Evolutionary conservation across 306 rosid species (phyloP).

Genomic region (Herpetospermum pedunculosum): DNA sequence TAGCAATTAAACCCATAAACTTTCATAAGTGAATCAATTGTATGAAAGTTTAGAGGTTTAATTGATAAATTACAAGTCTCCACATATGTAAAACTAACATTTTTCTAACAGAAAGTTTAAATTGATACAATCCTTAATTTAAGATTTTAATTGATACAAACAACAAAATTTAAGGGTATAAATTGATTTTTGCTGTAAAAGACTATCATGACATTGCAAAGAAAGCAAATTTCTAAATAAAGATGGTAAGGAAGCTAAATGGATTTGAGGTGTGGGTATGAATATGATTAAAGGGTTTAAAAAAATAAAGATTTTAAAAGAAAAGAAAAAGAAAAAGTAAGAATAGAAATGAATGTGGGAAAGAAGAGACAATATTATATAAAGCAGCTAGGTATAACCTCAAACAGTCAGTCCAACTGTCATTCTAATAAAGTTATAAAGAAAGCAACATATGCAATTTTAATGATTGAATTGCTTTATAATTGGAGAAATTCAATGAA

Average conservation of each 20-base stretch:
- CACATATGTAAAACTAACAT: no score
- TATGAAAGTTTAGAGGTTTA: no score
- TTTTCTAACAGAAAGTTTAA: no score
- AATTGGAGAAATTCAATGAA: slow-evolving; percentile 8
- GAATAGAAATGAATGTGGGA: background rate
- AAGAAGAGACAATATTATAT: slow-evolving; percentile 8
- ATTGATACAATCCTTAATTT: no score
- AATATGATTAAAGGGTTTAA: background rate
- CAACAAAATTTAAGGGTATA: no score
- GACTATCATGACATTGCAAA: background rate
- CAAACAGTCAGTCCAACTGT: slow-evolving; percentile 4
- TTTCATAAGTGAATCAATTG: no score
- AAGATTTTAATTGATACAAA: no score
- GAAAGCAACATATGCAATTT: slow-evolving; percentile 1
- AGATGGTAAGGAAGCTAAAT: background rate
- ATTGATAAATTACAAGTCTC: no score
- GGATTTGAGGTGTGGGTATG: background rate
- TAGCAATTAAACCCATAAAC: no score
- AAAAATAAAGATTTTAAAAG: background rate
- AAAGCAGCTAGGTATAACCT: background rate
- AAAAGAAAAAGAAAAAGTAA: background rate
- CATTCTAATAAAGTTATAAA: background rate
- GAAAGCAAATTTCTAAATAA: background rate
- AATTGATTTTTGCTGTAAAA: no score
- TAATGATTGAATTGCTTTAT: slow-evolving; percentile 7